phyloP scores from a whole-genome alignment of 805 yeast genomes.

The Candida montana region DNA sequence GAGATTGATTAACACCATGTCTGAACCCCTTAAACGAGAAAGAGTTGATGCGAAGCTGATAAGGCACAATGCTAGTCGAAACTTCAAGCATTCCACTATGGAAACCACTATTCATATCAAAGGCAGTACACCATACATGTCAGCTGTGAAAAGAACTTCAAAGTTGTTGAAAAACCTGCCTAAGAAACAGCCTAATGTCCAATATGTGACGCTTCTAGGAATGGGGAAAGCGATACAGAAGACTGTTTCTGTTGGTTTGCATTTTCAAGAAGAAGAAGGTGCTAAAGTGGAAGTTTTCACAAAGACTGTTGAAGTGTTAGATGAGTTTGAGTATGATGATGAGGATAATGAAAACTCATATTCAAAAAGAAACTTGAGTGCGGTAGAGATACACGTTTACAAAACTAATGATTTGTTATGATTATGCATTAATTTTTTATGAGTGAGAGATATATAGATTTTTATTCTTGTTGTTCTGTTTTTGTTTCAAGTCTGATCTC shows the following conservation, averaged over 20 bases:
- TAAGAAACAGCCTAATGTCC: conserved; percentile 35
- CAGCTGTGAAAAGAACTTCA: conserved; percentile 62
- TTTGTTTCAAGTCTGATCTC: conserved; percentile 19
- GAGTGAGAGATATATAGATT: neutral
- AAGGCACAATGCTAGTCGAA: conserved; percentile 50
- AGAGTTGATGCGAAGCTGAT: conserved; percentile 33
- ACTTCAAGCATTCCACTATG: conserved; percentile 37
- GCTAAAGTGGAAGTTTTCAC: conserved; percentile 57
- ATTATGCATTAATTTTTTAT: neutral
- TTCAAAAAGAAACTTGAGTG: conserved; percentile 35
- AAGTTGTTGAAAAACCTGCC: conserved; percentile 45
- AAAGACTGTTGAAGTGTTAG: conserved; percentile 61
- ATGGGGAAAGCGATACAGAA: conserved; percentile 72
- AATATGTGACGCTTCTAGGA: conserved; percentile 56
- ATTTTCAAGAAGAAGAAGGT: conserved; percentile 47
- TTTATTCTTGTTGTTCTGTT: neutral
- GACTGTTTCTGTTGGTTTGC: conserved; percentile 55
- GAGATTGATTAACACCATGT: too few species aligned
- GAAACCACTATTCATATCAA: conserved; percentile 54
- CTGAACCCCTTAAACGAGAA: conserved; percentile 4
- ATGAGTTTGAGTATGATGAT: conserved; percentile 47
- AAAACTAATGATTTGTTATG: conserved; percentile 7
- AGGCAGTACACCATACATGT: conserved; percentile 62
- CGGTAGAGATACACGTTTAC: conserved; percentile 38
- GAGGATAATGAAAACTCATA: conserved; percentile 28